A percentile compares a stretch with the other conserved stretches of the same genome.
Conservation (phyloP, 1,139 yeast species). For the Kodamaea ohmeri region DNA sequence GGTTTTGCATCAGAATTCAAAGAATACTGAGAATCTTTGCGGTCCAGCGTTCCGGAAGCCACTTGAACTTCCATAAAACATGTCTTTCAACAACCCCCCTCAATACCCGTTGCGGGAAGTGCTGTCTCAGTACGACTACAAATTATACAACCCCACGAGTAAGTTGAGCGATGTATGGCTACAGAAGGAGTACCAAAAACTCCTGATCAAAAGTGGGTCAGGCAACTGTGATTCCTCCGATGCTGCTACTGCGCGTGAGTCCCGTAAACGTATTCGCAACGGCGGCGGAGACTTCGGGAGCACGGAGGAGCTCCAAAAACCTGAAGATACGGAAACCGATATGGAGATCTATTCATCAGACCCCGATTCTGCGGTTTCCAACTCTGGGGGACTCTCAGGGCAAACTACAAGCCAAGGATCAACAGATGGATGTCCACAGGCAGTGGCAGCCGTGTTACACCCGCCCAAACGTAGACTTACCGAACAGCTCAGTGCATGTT, state of each 20-base stretch:
- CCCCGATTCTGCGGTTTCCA: constrained; percentile 33
- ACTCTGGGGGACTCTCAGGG: constrained; percentile 14
- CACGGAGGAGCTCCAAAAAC: constrained; percentile 6
- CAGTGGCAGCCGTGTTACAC: constrained; percentile 18
- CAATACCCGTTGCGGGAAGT: constrained; percentile 34
- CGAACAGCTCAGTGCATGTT: background rate
- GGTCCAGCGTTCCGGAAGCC: background rate
- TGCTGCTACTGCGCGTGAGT: constrained; percentile 7
- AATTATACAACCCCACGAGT: constrained; percentile 31
- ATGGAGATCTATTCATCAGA: constrained; percentile 31
- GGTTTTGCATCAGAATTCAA: background rate
- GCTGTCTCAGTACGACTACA: constrained; percentile 34
- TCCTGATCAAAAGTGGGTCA: constrained; percentile 18
- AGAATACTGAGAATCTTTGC: background rate
- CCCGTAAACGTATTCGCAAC: constrained; percentile 17
- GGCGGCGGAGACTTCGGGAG: constrained; percentile 14
- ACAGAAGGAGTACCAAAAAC: constrained; percentile 31
- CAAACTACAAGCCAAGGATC: background rate
- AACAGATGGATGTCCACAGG: background rate
- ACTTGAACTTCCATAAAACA: background rate
- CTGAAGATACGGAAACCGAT: constrained; percentile 17
- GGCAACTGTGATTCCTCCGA: constrained; percentile 4
- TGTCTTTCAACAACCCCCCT: constrained; percentile 25
- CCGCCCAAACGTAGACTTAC: constrained; percentile 44
- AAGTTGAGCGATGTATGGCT: constrained; percentile 36